These are phyloP conservation scores for Verticillium alfalfae DNA, from an alignment of 2,329 filamentous ascomycete genomes.

Conservation along the genomic window DNA sequence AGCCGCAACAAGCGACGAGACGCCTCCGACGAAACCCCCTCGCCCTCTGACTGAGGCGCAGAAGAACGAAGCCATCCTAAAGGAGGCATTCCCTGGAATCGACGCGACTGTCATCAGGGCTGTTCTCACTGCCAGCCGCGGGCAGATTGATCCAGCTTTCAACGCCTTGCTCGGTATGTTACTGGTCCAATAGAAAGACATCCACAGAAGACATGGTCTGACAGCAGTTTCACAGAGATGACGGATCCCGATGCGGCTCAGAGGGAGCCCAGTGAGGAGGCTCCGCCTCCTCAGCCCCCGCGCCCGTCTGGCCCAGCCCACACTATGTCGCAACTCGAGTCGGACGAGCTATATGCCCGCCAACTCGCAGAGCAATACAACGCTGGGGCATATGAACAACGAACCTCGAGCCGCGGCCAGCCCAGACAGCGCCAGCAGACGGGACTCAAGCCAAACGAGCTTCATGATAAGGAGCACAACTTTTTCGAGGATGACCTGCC, in stretches of 20 bases:
- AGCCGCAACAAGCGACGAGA: slow-evolving; percentile 28
- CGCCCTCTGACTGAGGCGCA: slow-evolving; percentile 75
- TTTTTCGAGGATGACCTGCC: slow-evolving; percentile 97
- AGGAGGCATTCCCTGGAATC: slow-evolving; percentile 87
- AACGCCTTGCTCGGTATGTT: slow-evolving; percentile 78
- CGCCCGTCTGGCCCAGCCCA: slow-evolving; percentile 57
- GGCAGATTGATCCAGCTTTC: slow-evolving; percentile 88
- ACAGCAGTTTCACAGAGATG: slow-evolving; percentile 50
- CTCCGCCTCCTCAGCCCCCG: slow-evolving; percentile 75
- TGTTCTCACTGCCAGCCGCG: slow-evolving; percentile 78
- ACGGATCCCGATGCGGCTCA: slow-evolving; percentile 67
- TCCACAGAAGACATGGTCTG: slow-evolving; percentile 3
- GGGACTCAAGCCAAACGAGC: slow-evolving; percentile 27
- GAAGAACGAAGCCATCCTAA: slow-evolving; percentile 81
- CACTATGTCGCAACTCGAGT: slow-evolving; percentile 74
- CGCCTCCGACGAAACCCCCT: slow-evolving; percentile 74
- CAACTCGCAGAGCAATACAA: slow-evolving; percentile 89
- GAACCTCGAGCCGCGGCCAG: slow-evolving; percentile 39
- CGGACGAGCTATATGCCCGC: slow-evolving; percentile 86
- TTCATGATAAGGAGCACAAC: slow-evolving; percentile 69
- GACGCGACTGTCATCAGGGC: slow-evolving; percentile 79
- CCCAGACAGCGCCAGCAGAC: slow-evolving; percentile 39
- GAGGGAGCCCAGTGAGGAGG: slow-evolving; percentile 48
- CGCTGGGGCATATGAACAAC: slow-evolving; percentile 50
- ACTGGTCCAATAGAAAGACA: background rate